A percentile compares a stretch with the other conserved stretches of the same genome.
Evolutionary conservation across 345 rosid species (phyloP).

Genomic region (Carallia brachiata): DNA sequence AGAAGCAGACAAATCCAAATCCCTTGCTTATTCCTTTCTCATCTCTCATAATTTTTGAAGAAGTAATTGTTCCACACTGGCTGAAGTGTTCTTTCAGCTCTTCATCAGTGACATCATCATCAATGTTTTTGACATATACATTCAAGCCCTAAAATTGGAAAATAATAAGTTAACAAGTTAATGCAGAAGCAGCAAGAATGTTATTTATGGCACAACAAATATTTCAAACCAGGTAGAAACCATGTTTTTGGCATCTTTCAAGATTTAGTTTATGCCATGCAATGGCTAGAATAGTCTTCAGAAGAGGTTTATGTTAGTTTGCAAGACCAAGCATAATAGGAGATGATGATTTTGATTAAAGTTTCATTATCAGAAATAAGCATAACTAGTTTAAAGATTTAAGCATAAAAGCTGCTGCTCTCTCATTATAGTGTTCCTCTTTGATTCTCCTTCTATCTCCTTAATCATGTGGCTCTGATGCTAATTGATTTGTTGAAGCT

Average conservation of each 20-base stretch:
- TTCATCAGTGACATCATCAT: conserved; percentile 59
- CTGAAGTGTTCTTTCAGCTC: conserved; percentile 58
- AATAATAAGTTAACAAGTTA: not conserved
- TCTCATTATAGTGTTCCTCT: not conserved
- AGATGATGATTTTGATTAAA: not conserved
- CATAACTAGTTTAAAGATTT: not conserved
- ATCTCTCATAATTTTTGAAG: conserved; percentile 66
- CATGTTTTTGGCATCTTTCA: too few species aligned
- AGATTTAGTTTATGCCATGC: not conserved
- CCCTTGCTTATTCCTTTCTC: conserved; percentile 70
- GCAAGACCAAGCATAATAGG: not conserved
- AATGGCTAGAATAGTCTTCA: not conserved
- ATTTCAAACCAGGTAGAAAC: not conserved
- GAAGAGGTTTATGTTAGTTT: not conserved
- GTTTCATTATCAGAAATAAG: not conserved
- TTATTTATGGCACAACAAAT: not conserved
- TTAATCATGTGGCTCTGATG: not conserved
- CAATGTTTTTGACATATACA: conserved; percentile 67
- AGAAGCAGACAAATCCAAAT: conserved; percentile 76
- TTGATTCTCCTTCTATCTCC: not conserved
- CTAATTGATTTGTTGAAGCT: not conserved
- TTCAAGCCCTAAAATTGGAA: conserved; percentile 52
- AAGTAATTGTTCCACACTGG: conserved; percentile 59
- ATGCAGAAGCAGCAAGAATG: not conserved
- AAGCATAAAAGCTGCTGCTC: too few species aligned